phyloP scores from a whole-genome alignment of 148 eudicot species.

The Limonium bicolor region DNA sequence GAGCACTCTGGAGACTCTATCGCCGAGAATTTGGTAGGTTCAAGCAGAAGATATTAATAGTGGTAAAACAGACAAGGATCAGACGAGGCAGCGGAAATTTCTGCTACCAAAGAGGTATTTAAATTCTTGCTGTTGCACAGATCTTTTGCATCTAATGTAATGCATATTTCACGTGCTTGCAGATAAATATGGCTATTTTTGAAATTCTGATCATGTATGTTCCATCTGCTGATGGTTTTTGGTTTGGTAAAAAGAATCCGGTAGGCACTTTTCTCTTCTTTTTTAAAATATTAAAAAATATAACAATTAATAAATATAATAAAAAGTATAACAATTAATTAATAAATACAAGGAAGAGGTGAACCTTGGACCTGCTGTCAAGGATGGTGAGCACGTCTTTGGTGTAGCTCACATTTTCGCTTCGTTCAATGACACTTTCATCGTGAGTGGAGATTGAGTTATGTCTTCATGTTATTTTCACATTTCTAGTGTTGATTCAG shows the following conservation, averaged over 20 bases:
- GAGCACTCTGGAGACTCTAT: slow-evolving; percentile 15
- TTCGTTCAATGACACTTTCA: slow-evolving; percentile 82
- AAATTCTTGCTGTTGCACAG: no score
- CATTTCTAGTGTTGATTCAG: background rate
- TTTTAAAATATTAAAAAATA: no score
- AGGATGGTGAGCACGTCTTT: slow-evolving; percentile 64
- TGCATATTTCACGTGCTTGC: no score
- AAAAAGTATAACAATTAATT: slow-evolving; percentile 50
- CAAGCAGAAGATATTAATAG: no score
- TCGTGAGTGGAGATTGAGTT: slow-evolving; percentile 23
- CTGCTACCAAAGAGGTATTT: no score
- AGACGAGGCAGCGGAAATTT: no score
- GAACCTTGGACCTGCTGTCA: slow-evolving; percentile 59
- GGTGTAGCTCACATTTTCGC: slow-evolving; percentile 88
- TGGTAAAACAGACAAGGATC: no score
- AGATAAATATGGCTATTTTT: no score
- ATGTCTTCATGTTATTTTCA: background rate
- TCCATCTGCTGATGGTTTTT: no score
- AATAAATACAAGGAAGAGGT: slow-evolving; percentile 79
- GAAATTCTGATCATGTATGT: no score
- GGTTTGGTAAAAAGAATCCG: no score
- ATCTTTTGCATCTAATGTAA: no score
- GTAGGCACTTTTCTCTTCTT: background rate
- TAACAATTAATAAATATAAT: slow-evolving; percentile 20
- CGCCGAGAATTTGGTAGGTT: slow-evolving; percentile 15